Evolutionary conservation across 768 basidiomycete species (phyloP), one percentile per base, ranked within the genome.

Genomic region (Lactarius tabidus): DNA sequence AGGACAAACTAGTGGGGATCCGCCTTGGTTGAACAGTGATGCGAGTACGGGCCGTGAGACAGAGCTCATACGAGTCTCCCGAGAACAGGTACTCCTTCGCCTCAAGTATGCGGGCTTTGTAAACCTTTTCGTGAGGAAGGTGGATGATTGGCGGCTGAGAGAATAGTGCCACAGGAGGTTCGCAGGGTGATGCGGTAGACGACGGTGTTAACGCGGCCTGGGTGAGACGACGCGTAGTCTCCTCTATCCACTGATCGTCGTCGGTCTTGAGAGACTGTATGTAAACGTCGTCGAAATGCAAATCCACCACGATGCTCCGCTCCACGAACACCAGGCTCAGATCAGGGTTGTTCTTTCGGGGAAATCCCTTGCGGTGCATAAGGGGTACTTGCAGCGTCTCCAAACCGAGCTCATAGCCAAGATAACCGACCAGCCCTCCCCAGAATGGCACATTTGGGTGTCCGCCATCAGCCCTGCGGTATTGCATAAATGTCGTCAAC

Each of bases 31-130:
- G 61, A 28, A 86, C 71, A 14, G 79, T 75, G 57, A 93, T 79
- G 39, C 75, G 81, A 23, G 90, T 90, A 15, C 80, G 84, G 6
- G 89, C 88, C 1, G 95, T 97, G 36, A 97, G 78, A 69, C 95
- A 97, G 39, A 98, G 82, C 74, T 98, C 95, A 75, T 98, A 98
- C 2, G 92, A 92, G 72, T 97, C 90, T 3, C 95, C 95, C 35
- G 87, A 81, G 65, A 81, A 88, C 43, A 97, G 84, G 66, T 82
- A 80, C 62, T 91, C 86, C 71, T 93, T 86, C 15, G 91, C 90
- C 60, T 78, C 72, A 23, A 83, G 77, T 69, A 97, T 93, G 20
- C 83, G 83, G 31, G 82, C 75, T 35, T 88, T 83, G 75, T 98
- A 97, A 2, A 73, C 70, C 1, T 75, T 74, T 71, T 82, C 81